These are phyloP conservation scores for Ophiognomonia clavigignenti-juglandacearum DNA, from an alignment of 2,329 filamentous ascomycete genomes.

Conservation along the genomic window DNA sequence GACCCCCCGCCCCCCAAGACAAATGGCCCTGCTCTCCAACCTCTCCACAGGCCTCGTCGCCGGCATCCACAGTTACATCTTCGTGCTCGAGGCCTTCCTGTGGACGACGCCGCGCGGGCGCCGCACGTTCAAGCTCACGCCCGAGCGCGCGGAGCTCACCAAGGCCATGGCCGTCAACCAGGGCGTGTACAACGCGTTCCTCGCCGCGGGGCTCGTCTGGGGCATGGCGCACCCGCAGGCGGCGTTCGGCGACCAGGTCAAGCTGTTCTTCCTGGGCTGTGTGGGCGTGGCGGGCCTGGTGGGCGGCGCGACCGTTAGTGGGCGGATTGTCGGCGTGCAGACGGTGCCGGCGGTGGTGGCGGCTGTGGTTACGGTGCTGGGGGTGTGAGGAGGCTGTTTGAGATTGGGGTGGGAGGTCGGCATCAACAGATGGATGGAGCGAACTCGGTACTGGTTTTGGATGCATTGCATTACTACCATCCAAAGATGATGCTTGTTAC, in stretches of 20 bases:
- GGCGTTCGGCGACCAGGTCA: constrained; percentile 37
- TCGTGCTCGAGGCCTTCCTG: constrained; percentile 44
- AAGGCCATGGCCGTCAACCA: constrained; percentile 43
- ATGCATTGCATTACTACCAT: no score
- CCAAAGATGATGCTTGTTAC: no score
- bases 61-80: constrained; percentile 42
- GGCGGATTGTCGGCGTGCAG: constrained; percentile 40
- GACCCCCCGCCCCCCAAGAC: no score
- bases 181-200: constrained; percentile 48
- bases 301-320: constrained; percentile 36
- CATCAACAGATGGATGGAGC: no score
- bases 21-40: neutral
- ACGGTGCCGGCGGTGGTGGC: constrained; percentile 28
- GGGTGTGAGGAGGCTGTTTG: neutral
- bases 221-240: constrained; percentile 38
- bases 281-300: constrained; percentile 40
- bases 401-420: neutral
- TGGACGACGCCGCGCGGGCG: constrained; percentile 42
- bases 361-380: neutral
- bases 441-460: no score
- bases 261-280: constrained; percentile 43
- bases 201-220: constrained; percentile 45
- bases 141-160: constrained; percentile 41
- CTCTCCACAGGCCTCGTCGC: constrained; percentile 32
- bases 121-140: constrained; percentile 37